These are phyloP conservation scores for Diophrys appendiculata DNA, from an alignment of 73 alveolate genomes.

Conservation along the genomic window DNA sequence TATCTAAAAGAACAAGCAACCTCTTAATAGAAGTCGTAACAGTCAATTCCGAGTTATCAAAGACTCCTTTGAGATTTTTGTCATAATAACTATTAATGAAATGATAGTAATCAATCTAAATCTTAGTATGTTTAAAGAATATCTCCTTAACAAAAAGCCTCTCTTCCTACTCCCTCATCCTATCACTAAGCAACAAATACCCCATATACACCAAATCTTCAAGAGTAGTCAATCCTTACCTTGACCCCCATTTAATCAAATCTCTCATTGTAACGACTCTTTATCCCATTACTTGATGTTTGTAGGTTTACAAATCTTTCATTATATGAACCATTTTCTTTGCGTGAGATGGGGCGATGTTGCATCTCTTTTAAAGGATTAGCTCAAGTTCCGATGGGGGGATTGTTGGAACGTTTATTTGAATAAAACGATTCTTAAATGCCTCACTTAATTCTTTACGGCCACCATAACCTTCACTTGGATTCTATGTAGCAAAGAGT, in stretches of 20 bases:
- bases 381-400: slow-evolving; percentile 92
- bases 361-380: slow-evolving; percentile 91
- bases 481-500: slow-evolving; percentile 99
- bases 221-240: slow-evolving; percentile 54
- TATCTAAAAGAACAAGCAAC: slow-evolving; percentile 93
- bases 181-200: slow-evolving; percentile 94
- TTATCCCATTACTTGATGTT: slow-evolving; percentile 82
- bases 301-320: slow-evolving; percentile 85
- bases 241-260: slow-evolving; percentile 97
- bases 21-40: slow-evolving; percentile 89
- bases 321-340: slow-evolving; percentile 84
- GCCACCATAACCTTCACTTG: slow-evolving; percentile 98
- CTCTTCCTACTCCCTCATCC: slow-evolving; percentile 92
- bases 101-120: slow-evolving; percentile 68
- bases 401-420: slow-evolving; percentile 86
- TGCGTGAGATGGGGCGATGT: slow-evolving; percentile 83
- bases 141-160: slow-evolving; percentile 82
- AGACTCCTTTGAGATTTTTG: slow-evolving; percentile 24
- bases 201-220: slow-evolving; percentile 90
- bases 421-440: slow-evolving; percentile 93
- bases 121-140: slow-evolving; percentile 80
- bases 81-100: slow-evolving; percentile 76
- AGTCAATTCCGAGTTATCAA: slow-evolving; percentile 45
- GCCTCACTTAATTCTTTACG: slow-evolving; percentile 98
- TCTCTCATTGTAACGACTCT: slow-evolving; percentile 98